phyloP scores from a whole-genome alignment of 805 yeast genomes.

The Aciculoconidium aculeatum region DNA sequence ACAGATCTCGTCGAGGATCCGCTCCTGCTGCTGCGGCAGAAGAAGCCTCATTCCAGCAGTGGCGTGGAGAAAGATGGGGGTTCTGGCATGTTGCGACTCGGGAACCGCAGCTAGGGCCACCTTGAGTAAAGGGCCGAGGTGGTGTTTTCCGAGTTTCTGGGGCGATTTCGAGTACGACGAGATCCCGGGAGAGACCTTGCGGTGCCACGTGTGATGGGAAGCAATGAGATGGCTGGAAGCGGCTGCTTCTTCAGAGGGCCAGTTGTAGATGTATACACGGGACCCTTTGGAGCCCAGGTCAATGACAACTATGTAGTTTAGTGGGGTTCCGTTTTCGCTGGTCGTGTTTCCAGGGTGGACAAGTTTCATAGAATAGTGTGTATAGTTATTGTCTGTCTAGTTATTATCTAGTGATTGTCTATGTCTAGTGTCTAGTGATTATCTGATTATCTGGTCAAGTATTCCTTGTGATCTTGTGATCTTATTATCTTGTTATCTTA shows the following conservation, averaged over 20 bases:
- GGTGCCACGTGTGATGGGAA: conserved; percentile 36
- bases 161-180: conserved; percentile 45
- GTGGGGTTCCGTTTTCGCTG: conserved; percentile 42
- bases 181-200: conserved; percentile 53
- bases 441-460: too few relatives aligned
- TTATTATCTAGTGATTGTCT: too few relatives aligned
- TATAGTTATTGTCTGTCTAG: too few relatives aligned
- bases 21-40: conserved; percentile 44
- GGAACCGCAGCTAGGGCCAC: conserved; percentile 51
- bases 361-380: too few relatives aligned
- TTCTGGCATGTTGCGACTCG: conserved; percentile 49
- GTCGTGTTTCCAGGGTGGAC: too few relatives aligned
- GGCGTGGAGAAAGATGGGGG: conserved; percentile 65
- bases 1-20: conserved; percentile 45
- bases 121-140: conserved; percentile 43
- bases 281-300: conserved; percentile 68
- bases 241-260: conserved; percentile 29
- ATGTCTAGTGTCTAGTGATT: too few relatives aligned
- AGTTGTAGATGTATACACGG: conserved; percentile 54
- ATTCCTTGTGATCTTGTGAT: too few relatives aligned
- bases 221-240: neutral
- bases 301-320: conserved; percentile 54
- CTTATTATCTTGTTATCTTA: too few relatives aligned
- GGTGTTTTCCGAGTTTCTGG: conserved; percentile 46
- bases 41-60: conserved; percentile 65